phyloP scores from a whole-genome alignment of 352 stramenopile species.

The Globisporangium nunn region DNA sequence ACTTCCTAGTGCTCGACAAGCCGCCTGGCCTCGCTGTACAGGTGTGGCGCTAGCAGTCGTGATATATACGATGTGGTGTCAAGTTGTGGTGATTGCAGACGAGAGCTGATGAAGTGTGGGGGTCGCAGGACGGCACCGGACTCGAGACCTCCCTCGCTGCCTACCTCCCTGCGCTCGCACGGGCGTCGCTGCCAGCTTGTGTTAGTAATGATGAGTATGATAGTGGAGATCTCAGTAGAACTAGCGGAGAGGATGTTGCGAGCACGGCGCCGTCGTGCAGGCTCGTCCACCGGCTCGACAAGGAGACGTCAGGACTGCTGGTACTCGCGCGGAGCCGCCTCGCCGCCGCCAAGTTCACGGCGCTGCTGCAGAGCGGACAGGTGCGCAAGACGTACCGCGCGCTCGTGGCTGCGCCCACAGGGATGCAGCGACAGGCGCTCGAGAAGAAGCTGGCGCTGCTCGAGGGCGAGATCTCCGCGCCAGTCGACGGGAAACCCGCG shows the following conservation, averaged over 20 bases:
- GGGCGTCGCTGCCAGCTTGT: slow-evolving; percentile 4
- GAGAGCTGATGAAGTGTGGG: neutral
- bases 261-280: slow-evolving; percentile 17
- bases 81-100: too few species aligned
- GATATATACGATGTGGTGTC: too few species aligned
- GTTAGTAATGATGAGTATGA: too few species aligned
- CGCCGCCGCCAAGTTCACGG: slow-evolving; percentile 52
- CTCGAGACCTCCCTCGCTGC: slow-evolving; percentile 32
- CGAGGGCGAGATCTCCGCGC: slow-evolving; percentile 20
- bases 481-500: slow-evolving; percentile 41
- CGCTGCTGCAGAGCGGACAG: slow-evolving; percentile 23
- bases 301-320: slow-evolving; percentile 57
- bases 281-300: slow-evolving; percentile 68
- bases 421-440: slow-evolving; percentile 10
- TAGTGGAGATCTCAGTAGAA: neutral
- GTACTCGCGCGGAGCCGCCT: slow-evolving; percentile 60
- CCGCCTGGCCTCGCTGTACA: slow-evolving; percentile 61
- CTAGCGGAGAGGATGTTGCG: neutral
- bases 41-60: slow-evolving; percentile 4
- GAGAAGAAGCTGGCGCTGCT: slow-evolving; percentile 13
- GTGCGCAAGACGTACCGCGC: slow-evolving; percentile 65
- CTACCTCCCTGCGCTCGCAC: slow-evolving; percentile 38
- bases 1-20: slow-evolving; percentile 67
- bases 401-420: slow-evolving; percentile 20
- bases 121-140: slow-evolving; percentile 28